Evolutionary conservation across 257 asterid species (phyloP), one percentile per base, ranked within the genome.

Genomic region (Scutellaria barbata): DNA sequence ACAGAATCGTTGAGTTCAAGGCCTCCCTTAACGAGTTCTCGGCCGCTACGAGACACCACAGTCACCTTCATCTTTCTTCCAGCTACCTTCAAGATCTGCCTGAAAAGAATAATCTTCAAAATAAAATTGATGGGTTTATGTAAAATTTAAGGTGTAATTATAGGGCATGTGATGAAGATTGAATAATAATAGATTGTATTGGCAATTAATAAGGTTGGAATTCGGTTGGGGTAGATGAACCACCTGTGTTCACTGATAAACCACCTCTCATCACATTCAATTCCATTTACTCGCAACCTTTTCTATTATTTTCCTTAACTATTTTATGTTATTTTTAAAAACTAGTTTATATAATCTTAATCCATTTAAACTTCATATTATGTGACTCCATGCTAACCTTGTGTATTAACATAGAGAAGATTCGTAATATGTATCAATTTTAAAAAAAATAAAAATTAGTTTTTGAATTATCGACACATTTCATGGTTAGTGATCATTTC

Each of bases 21-120:
- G 81, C 96, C 97, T 12, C 91, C 97, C 83, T 84, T 87, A 57
- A 90, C 45, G 84, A 93, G 88, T 63, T 93, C 97, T 71, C 87
- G 86, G 79, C 96, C 96, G 86, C 96, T 90, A 47, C 98, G 94
- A 33, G 95, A 87, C 14, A 80, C 85, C 45, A 93, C 90, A 5
- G 72, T 18, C 43, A 93, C 94, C 89, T 87, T 93, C 98, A 93
- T 93, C 68, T 63, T 78, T 59, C 13, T 25, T 48, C 30, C 59
- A 17, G 48, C 42, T 67, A 14, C 67, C 69, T 70, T 12, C 74
- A 16, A 76, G 81, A 80, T 79, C 88, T 76, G 47, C 35, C 35
- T 1, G 35, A 30, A 30, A 30, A 3, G 4, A 30, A 30, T 0
- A 2, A 30, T 5, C 5, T 30, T n/a, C 25, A 17, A 40, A 52